phyloP scores from a whole-genome alignment of 495 filamentous ascomycete species.

The Hypoxylon cercidicola region DNA sequence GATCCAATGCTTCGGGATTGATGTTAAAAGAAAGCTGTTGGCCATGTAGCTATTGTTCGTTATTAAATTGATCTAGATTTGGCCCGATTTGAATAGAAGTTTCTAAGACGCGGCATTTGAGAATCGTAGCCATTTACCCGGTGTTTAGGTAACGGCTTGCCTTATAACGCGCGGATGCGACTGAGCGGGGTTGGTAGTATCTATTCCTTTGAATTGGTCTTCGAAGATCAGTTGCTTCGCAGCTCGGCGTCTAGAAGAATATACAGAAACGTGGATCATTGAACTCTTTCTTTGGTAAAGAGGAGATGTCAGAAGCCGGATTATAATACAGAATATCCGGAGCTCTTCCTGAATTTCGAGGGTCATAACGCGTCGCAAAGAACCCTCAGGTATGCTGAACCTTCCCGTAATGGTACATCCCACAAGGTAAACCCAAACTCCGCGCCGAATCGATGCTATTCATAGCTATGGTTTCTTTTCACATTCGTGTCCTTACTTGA shows the following conservation, averaged over 20 bases:
- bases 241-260: neutral
- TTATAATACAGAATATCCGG: constrained; percentile 30
- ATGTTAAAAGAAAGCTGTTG: neutral
- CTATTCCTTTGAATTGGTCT: neutral
- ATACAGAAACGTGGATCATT: constrained; percentile 6
- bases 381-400: constrained; percentile 10
- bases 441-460: constrained; percentile 24
- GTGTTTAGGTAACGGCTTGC: neutral
- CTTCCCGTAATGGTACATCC: constrained; percentile 22
- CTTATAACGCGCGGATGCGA: too few relatives aligned
- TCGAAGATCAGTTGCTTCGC: neutral
- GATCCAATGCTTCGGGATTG: constrained; percentile 1
- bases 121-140: constrained; percentile 17
- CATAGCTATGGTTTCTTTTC: constrained; percentile 4
- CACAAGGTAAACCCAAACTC: constrained; percentile 38
- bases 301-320: constrained; percentile 23
- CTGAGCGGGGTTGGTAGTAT: neutral
- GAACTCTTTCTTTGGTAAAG: constrained; percentile 21
- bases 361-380: constrained; percentile 37
- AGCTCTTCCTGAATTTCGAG: constrained; percentile 27
- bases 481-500: neutral
- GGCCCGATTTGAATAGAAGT: neutral
- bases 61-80: neutral
- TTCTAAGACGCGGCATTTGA: neutral
- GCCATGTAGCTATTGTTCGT: too few relatives aligned